Conservation (phyloP, 306 rosid genomes). For the Heteromeles arbutifolia region DNA sequence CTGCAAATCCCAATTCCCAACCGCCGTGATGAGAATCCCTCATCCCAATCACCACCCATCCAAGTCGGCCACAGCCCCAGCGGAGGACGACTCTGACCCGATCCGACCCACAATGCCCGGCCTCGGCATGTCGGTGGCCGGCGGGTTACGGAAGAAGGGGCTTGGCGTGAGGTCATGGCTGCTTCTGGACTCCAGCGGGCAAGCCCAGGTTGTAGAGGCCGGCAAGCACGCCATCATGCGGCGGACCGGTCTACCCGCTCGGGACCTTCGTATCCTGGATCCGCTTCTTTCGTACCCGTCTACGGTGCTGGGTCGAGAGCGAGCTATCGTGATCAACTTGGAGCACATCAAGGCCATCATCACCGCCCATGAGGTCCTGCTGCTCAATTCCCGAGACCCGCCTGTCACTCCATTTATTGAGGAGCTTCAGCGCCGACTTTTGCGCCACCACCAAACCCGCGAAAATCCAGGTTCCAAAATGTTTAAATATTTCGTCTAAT, state of each 20-base stretch:
- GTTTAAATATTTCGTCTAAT: neutral
- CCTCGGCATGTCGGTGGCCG: conserved; percentile 16
- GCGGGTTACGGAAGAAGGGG: conserved; percentile 62
- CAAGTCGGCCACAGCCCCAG: conserved; percentile 5
- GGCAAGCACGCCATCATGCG: conserved; percentile 94
- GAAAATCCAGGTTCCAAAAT: conserved; percentile 27
- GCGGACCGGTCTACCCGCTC: conserved; percentile 86
- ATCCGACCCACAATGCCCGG: conserved; percentile 18
- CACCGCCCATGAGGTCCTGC: conserved; percentile 79
- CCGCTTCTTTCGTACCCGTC: conserved; percentile 72
- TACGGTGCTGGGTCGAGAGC: conserved; percentile 68
- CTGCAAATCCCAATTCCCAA: neutral
- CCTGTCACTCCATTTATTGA: conserved; percentile 82
- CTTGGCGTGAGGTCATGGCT: conserved; percentile 76
- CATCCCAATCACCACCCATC: conserved; percentile 9
- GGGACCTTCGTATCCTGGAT: conserved; percentile 83
- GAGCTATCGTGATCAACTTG: conserved; percentile 80
- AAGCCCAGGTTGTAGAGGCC: conserved; percentile 64
- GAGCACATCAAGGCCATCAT: conserved; percentile 94
- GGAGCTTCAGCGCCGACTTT: conserved; percentile 61
- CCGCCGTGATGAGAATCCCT: conserved; percentile 15
- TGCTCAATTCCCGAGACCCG: conserved; percentile 80
- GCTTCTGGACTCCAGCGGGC: conserved; percentile 49
- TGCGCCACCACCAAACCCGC: conserved; percentile 35
- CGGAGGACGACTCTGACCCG: conserved; percentile 30